Evolutionary conservation across 2,329 filamentous ascomycete species (phyloP), one percentile per base, ranked within the genome.

Genomic region (Colletotrichum agaves): DNA sequence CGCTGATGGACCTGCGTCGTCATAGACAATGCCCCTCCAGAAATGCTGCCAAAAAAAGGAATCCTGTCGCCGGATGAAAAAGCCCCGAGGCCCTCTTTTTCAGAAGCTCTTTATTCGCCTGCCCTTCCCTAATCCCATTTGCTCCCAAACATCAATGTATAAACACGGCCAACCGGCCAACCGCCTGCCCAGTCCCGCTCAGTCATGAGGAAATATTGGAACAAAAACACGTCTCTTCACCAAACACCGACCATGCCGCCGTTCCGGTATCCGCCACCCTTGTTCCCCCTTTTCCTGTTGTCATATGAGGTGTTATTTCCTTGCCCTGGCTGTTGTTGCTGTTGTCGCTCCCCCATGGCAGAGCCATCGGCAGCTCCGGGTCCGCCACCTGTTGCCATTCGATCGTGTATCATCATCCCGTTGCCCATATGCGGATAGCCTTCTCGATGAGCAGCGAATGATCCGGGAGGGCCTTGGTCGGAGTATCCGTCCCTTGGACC

Each of bases 241-340:
- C 69, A 70, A 13, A 70, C 61, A 47, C 69, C 69, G 21, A 70
- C 62, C 53, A 68, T 66, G 57, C 58, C 61, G n/a, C 61, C 65
- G 53, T 64, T 65, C 23, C 35, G 53, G 17, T 64, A 65, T 47
- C 65, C 61, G 12, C 53, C 61, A 23, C 27, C 63, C 55, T 64
- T 65, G 10, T 67, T 33, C 13, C 35, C 65, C 19, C 46, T 39
- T 33, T 61, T 67, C 33, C 31, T 47, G 17, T 21, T 50, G 37
- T 64, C 46, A 12, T 55, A 65, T 19, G 53, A 19, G 15, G 17
- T 23, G 19, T 55, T 53, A 12, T 15, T 33, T 10, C 46, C 35
- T 41, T 23, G 46, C n/a, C 46, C 60, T 12, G 56, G 39, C 17
- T 57, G 64, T 1, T 60, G 61, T 21, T 70, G 69, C 7, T 59